These are phyloP conservation scores for Glycine latifolia DNA, from an alignment of 306 rosid species.

Conservation along the genomic window DNA sequence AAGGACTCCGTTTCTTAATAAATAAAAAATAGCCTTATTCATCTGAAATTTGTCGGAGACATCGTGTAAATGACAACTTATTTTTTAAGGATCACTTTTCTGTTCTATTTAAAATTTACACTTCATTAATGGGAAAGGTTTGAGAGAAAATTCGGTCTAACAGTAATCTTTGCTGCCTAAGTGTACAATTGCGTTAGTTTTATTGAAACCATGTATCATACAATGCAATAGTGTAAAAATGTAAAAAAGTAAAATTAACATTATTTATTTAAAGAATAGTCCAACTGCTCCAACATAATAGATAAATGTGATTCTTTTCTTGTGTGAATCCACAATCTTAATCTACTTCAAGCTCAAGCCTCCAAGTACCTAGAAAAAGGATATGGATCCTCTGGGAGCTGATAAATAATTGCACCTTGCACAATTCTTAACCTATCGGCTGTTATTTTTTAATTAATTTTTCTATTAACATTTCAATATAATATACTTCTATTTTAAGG, in stretches of 20 bases:
- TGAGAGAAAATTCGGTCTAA: background rate
- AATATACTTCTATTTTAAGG: no score
- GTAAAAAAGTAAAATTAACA: no score
- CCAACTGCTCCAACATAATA: background rate
- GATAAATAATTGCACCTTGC: background rate
- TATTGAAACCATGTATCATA: background rate
- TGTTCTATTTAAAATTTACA: no score
- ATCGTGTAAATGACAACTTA: no score
- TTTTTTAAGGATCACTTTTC: background rate
- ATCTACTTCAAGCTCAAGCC: conserved; percentile 23
- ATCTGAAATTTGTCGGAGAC: no score
- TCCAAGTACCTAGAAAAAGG: background rate
- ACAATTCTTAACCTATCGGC: background rate
- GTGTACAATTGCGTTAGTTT: background rate
- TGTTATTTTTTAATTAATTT: no score
- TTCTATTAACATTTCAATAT: background rate
- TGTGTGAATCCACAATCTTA: background rate
- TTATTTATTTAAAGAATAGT: no score
- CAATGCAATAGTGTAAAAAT: no score
- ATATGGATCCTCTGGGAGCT: background rate
- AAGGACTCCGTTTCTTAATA: no score
- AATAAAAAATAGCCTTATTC: no score
- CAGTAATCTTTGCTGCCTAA: background rate
- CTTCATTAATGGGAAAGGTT: background rate
- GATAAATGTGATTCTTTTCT: conserved; percentile 20